Evolutionary conservation across 2,329 filamentous ascomycete genomes (phyloP).

Genomic region (Nannizziopsis arthrosporioides): DNA sequence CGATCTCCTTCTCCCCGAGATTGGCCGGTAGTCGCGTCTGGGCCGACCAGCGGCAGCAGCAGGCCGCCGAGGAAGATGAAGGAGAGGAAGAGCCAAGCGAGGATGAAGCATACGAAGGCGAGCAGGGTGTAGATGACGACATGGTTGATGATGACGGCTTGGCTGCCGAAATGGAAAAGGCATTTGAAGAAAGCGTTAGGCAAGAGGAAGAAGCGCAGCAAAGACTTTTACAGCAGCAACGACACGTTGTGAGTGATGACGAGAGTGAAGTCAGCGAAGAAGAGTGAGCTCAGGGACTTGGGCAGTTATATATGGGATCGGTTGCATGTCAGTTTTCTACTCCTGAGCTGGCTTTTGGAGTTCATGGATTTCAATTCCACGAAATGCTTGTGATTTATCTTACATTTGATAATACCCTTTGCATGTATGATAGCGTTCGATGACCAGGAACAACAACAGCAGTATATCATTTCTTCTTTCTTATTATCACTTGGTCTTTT

Average conservation of each 20-base stretch:
- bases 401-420: slow-evolving; percentile 5
- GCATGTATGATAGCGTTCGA: slow-evolving; percentile 9
- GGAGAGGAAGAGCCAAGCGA: slow-evolving; percentile 23
- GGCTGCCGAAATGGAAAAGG: slow-evolving; percentile 48
- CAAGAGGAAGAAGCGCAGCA: slow-evolving; percentile 34
- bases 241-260: slow-evolving; percentile 33
- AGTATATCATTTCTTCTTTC: background rate
- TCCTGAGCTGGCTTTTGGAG: background rate
- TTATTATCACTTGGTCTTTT: slow-evolving; percentile 3
- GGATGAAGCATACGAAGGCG: slow-evolving; percentile 18
- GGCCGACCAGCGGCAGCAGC: slow-evolving; percentile 15
- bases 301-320: background rate
- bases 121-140: slow-evolving; percentile 23
- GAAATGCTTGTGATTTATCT: background rate
- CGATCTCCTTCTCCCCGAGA: slow-evolving; percentile 29
- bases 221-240: slow-evolving; percentile 22
- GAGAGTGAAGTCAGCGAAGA: slow-evolving; percentile 57
- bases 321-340: background rate
- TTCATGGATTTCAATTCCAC: slow-evolving; percentile 1
- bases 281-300: slow-evolving; percentile 35
- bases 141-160: slow-evolving; percentile 42
- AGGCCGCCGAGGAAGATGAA: slow-evolving; percentile 23
- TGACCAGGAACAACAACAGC: slow-evolving; percentile 5
- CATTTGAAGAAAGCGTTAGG: slow-evolving; percentile 35
- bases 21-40: slow-evolving; percentile 11